Evolutionary conservation across 176 grass and related monocot genomes (phyloP).

Genomic region (Ampelocalamus luodianensis): DNA sequence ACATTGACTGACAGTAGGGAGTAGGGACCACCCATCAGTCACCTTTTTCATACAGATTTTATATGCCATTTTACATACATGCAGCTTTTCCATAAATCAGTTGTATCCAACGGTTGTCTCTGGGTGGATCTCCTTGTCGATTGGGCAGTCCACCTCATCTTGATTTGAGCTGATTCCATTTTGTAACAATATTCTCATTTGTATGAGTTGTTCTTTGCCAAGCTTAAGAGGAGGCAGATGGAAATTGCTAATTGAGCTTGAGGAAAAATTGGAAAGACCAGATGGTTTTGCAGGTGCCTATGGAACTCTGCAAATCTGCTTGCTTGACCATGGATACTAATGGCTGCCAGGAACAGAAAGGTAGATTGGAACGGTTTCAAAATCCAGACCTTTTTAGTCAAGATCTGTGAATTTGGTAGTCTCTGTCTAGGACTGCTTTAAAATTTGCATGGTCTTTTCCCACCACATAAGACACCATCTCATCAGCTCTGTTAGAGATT

Average conservation of each 20-base stretch:
- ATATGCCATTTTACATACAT: neutral
- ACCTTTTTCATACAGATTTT: neutral
- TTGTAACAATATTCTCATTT: neutral
- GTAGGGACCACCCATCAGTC: neutral
- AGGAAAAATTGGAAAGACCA: neutral
- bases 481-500: neutral
- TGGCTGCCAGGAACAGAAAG: neutral
- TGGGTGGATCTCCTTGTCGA: neutral
- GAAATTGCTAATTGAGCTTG: slow-evolving; percentile 5
- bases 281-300: neutral
- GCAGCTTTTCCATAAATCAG: neutral
- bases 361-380: neutral
- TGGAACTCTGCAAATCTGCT: slow-evolving; percentile 21
- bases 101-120: neutral
- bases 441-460: slow-evolving; percentile 12
- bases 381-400: neutral
- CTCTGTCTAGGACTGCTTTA: neutral
- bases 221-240: neutral
- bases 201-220: neutral
- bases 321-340: neutral
- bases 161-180: slow-evolving; percentile 9
- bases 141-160: neutral
- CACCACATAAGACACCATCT: slow-evolving; percentile 19
- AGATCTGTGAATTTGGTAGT: slow-evolving; percentile 1
- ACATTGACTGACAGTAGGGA: neutral